phyloP scores from a whole-genome alignment of 1,284 basidiomycete species.

The Vanrija pseudolonga region DNA sequence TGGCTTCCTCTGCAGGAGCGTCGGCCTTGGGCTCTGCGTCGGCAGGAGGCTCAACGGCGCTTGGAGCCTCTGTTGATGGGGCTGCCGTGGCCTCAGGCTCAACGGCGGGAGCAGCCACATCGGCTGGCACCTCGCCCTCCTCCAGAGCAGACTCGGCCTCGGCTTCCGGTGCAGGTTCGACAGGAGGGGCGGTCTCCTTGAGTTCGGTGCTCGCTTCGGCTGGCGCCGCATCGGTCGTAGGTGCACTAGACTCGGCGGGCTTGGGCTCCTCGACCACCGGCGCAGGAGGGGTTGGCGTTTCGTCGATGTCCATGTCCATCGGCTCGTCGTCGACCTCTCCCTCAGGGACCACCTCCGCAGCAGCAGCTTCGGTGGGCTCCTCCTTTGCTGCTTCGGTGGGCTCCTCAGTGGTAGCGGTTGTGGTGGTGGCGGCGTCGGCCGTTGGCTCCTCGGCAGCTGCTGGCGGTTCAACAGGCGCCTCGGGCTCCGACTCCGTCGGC shows the following conservation, averaged over 20 bases:
- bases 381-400: background rate
- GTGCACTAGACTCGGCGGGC: background rate
- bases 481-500: background rate
- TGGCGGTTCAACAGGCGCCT: background rate
- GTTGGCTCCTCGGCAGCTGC: background rate
- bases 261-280: background rate
- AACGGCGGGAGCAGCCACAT: background rate
- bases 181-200: background rate
- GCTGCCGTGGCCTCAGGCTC: too few relatives aligned
- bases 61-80: too few relatives aligned
- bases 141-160: background rate
- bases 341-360: background rate
- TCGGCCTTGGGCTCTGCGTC: too few relatives aligned
- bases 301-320: conserved; percentile 1
- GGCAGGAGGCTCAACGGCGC: too few relatives aligned
- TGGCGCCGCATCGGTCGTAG: too few relatives aligned
- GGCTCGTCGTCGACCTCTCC: background rate
- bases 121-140: background rate
- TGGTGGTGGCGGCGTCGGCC: background rate
- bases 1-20: background rate
- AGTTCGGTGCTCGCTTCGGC: background rate
- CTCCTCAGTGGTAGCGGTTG: background rate
- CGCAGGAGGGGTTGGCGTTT: background rate
- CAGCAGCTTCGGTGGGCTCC: background rate
- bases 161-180: background rate